These are phyloP conservation scores for Rubia yunnanensis DNA, from an alignment of 257 asterid genomes.

Conservation along the genomic window DNA sequence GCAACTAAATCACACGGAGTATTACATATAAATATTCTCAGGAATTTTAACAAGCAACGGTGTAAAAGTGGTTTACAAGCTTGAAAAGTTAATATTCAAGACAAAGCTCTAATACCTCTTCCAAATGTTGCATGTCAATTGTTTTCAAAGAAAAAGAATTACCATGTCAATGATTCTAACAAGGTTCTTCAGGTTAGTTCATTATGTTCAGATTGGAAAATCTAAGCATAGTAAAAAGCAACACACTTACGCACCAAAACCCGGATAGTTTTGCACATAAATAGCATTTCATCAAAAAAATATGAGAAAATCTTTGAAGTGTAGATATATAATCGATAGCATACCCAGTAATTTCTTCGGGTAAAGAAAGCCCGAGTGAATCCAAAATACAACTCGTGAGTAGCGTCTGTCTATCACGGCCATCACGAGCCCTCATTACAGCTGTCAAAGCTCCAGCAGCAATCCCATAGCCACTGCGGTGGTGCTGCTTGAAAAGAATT, in stretches of 20 bases:
- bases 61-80: neutral
- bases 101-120: neutral
- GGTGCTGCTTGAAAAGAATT: too few relatives aligned
- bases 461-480: conserved; percentile 96
- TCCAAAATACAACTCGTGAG: conserved; percentile 54
- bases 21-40: neutral
- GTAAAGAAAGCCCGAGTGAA: conserved; percentile 70
- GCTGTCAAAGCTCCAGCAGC: conserved; percentile 88
- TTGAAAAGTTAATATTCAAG: neutral
- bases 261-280: neutral
- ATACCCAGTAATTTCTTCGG: conserved; percentile 91
- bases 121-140: too few relatives aligned
- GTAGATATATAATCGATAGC: neutral
- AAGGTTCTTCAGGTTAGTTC: neutral
- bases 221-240: neutral
- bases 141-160: too few relatives aligned
- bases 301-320: neutral
- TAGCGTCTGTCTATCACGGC: conserved; percentile 79
- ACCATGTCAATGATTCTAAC: neutral
- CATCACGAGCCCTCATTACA: conserved; percentile 83
- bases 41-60: neutral
- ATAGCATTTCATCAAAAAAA: neutral
- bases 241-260: neutral
- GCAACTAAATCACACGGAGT: neutral
- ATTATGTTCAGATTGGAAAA: neutral